These are phyloP conservation scores for Halteria grandinella DNA, from an alignment of 73 alveolate species.

Conservation along the genomic window DNA sequence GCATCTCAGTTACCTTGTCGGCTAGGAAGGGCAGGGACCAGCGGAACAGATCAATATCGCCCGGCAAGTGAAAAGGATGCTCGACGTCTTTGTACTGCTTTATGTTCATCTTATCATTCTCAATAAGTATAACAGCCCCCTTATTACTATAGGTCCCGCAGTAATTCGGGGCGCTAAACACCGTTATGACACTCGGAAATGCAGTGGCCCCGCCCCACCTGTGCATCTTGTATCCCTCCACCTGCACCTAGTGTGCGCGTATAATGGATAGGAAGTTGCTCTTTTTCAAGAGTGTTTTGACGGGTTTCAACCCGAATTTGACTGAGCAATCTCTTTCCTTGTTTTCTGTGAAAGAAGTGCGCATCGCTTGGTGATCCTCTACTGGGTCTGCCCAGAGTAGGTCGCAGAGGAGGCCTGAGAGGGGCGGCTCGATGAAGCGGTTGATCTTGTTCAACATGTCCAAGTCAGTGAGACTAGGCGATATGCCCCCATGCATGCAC, in stretches of 20 bases:
- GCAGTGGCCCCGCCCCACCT: conserved; percentile 68
- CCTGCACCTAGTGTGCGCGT: conserved; percentile 64
- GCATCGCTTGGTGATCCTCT: conserved; percentile 78
- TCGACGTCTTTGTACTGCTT: conserved; percentile 61
- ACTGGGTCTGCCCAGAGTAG: conserved; percentile 97
- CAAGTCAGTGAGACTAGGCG: conserved; percentile 88
- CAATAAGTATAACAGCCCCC: conserved; percentile 71
- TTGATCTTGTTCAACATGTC: conserved; percentile 79
- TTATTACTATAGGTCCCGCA: conserved; percentile 63
- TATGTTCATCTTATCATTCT: conserved; percentile 68
- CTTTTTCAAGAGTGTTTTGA: conserved; percentile 50
- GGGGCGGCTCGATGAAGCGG: conserved; percentile 92
- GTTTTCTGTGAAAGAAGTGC: conserved; percentile 64
- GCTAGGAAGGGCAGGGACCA: conserved; percentile 88
- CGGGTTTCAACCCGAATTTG: conserved; percentile 81
- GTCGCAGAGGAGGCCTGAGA: conserved; percentile 95
- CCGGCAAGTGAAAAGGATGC: conserved; percentile 71
- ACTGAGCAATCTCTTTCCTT: conserved; percentile 96
- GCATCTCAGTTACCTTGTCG: conserved; percentile 85
- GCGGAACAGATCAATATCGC: conserved; percentile 72
- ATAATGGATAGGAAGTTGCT: conserved; percentile 50
- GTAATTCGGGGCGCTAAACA: conserved; percentile 65
- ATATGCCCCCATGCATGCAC: conserved; percentile 97
- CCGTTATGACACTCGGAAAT: conserved; percentile 65
- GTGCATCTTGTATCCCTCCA: conserved; percentile 68